A percentile compares a stretch with the other conserved stretches of the same genome.
Conservation (phyloP, 129 eudicot genomes). For the Helianthus tuberosus region DNA sequence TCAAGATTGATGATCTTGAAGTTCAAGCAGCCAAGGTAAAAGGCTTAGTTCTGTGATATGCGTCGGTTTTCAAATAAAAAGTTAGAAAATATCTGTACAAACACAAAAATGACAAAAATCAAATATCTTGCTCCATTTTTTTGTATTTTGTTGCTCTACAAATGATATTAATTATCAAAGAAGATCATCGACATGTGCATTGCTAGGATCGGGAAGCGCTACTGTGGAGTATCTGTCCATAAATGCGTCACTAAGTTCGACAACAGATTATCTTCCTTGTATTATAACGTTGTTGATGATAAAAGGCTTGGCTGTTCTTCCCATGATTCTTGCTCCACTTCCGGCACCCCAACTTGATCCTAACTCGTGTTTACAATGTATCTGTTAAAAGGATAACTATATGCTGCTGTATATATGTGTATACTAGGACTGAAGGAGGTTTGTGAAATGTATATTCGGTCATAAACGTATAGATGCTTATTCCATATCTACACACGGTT, state of each 20-base stretch:
- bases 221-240: constrained; percentile 78
- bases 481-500: too few species aligned
- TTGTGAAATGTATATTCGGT: too few species aligned
- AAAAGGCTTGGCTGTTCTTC: constrained; percentile 30
- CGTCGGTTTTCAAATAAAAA: background rate
- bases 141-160: too few species aligned
- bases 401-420: background rate
- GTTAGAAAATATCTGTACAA: background rate
- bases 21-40: constrained; percentile 90
- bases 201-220: constrained; percentile 74
- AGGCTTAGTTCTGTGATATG: background rate
- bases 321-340: constrained; percentile 2
- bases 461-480: too few species aligned
- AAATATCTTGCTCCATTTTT: too few species aligned
- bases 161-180: background rate
- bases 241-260: constrained; percentile 68
- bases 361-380: background rate
- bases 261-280: constrained; percentile 61
- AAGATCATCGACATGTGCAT: constrained; percentile 63
- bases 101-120: too few species aligned
- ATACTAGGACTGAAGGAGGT: background rate
- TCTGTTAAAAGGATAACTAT: background rate
- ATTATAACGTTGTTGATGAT: constrained; percentile 57
- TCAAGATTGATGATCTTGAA: constrained; percentile 73
- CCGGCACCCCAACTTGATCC: background rate